These are phyloP conservation scores for Camelina sativa DNA, from an alignment of 345 rosid genomes.

Conservation along the genomic window DNA sequence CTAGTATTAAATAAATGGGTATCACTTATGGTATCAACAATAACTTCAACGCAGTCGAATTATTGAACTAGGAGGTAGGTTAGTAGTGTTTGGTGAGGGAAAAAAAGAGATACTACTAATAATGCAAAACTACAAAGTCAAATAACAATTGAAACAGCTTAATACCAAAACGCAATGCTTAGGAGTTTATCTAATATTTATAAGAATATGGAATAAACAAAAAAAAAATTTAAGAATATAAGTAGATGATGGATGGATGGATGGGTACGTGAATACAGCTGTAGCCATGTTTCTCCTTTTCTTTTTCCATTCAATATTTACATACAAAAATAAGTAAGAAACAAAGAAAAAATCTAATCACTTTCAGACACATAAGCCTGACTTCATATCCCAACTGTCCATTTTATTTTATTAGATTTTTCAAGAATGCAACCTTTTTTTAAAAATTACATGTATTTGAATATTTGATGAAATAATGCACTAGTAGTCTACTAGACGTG, in stretches of 20 bases:
- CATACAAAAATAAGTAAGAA: conserved; percentile 33
- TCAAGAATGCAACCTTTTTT: conserved; percentile 20
- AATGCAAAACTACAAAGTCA: conserved; percentile 28
- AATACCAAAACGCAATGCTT: conserved; percentile 10
- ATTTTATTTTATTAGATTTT: conserved; percentile 26
- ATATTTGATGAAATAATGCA: conserved; percentile 28
- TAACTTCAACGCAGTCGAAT: conserved; percentile 25
- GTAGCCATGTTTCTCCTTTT: conserved; percentile 51
- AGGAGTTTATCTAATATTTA: too few species aligned
- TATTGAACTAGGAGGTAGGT: conserved; percentile 42
- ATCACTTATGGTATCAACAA: conserved; percentile 29
- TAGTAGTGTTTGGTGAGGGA: conserved; percentile 34
- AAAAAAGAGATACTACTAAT: conserved; percentile 18
- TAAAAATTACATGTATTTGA: background rate
- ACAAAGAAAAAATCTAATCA: conserved; percentile 48
- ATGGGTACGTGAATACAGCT: conserved; percentile 71
- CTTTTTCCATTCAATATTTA: conserved; percentile 32
- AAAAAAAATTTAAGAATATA: conserved; percentile 12
- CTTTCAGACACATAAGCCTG: conserved; percentile 58
- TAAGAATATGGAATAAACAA: conserved; percentile 22
- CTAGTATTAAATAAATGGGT: conserved; percentile 3
- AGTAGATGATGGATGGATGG: conserved; percentile 31
- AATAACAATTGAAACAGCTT: conserved; percentile 28
- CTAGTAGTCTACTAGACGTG: conserved; percentile 23
- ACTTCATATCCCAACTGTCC: conserved; percentile 41